Evolutionary conservation across 148 eudicot species (phyloP).

Genomic region (Chenopodium berlandieri): DNA sequence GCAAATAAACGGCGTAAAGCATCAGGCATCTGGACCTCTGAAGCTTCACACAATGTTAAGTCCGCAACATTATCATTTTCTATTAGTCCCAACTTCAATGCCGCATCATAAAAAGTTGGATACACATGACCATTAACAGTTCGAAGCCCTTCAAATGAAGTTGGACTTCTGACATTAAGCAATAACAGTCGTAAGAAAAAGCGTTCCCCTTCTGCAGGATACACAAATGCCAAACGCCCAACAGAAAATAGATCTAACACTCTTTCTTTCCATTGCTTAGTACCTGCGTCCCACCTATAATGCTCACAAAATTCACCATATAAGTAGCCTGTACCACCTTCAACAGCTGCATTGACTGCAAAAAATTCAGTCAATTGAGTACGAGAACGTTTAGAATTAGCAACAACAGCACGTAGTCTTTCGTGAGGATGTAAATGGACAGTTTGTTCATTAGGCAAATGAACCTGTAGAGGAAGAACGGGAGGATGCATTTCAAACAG

Average conservation of each 20-base stretch:
- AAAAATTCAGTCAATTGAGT: slow-evolving; percentile 10
- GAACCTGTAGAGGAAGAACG: background rate
- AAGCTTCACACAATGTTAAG: background rate
- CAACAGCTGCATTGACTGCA: background rate
- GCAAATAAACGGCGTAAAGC: background rate
- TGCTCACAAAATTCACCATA: background rate
- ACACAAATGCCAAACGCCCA: background rate
- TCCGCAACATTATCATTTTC: background rate
- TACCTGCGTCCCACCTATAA: background rate
- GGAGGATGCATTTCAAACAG: slow-evolving; percentile 20
- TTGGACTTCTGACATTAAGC: background rate
- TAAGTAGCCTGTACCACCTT: background rate
- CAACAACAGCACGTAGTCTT: no score
- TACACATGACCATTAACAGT: background rate
- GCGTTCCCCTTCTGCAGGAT: background rate
- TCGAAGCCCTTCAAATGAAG: background rate
- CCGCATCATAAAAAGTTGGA: background rate
- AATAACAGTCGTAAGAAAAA: background rate
- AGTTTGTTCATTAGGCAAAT: background rate
- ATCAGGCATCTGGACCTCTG: background rate
- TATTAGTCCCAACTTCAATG: background rate
- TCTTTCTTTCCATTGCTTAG: no score
- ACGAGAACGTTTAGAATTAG: background rate
- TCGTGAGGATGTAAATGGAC: background rate
- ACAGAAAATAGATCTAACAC: background rate